These are phyloP conservation scores for Houttuynia cordata DNA, from an alignment of 164 flowering plant genomes.

Conservation along the genomic window DNA sequence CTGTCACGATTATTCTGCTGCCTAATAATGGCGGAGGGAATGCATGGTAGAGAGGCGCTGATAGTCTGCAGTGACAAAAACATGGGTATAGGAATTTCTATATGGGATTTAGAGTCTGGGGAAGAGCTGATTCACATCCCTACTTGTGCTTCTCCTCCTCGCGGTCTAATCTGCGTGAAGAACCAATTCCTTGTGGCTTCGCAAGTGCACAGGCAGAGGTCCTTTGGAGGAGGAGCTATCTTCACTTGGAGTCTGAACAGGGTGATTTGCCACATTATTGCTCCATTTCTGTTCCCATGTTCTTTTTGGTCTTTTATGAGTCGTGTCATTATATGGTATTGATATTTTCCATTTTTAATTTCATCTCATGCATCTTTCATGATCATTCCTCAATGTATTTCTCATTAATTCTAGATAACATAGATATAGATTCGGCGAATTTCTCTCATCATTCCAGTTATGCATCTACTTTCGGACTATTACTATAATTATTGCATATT, in stretches of 20 bases:
- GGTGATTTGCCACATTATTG: slow-evolving; percentile 13
- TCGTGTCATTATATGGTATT: too few relatives aligned
- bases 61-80: slow-evolving; percentile 48
- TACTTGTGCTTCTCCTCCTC: slow-evolving; percentile 41
- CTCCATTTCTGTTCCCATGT: not conserved
- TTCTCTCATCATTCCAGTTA: not conserved
- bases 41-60: slow-evolving; percentile 26
- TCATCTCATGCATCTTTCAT: not conserved
- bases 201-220: slow-evolving; percentile 35
- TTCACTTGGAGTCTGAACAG: slow-evolving; percentile 42
- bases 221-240: slow-evolving; percentile 40
- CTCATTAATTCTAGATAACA: too few relatives aligned
- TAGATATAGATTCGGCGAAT: not conserved
- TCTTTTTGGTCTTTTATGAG: too few relatives aligned
- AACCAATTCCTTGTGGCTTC: slow-evolving; percentile 45
- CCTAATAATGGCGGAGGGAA: not conserved
- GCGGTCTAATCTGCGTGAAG: slow-evolving; percentile 33
- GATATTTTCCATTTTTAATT: too few relatives aligned
- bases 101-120: too few relatives aligned
- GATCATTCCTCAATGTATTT: not conserved
- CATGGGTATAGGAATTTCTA: slow-evolving; percentile 25
- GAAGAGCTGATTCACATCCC: slow-evolving; percentile 41
- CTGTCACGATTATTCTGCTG: too few relatives aligned
- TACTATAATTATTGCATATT: too few relatives aligned
- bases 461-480: too few relatives aligned